A percentile compares a stretch with the other conserved stretches of the same genome.
Conservation (phyloP, 768 basidiomycete species). For the Psilocybe azurescens region DNA sequence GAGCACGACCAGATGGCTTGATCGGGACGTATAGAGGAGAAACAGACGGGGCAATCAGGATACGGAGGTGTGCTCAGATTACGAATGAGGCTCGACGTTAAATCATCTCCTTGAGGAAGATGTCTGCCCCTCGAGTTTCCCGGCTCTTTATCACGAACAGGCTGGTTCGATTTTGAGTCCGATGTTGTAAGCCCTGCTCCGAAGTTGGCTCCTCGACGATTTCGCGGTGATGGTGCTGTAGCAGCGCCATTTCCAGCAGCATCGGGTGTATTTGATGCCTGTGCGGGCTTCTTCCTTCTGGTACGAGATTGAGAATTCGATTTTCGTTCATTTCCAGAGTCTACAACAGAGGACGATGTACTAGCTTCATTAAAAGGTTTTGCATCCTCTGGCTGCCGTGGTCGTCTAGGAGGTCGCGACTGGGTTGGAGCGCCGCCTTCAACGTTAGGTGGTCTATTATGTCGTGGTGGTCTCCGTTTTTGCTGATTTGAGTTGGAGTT, state of each 20-base stretch:
- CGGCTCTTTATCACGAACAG: neutral
- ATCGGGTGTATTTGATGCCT: neutral
- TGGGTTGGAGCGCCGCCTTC: neutral
- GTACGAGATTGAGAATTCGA: constrained; percentile 9
- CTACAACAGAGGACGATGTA: constrained; percentile 15
- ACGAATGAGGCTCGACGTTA: constrained; percentile 75
- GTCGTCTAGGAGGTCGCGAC: constrained; percentile 14
- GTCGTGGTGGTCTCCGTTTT: constrained; percentile 11
- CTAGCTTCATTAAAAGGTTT: constrained; percentile 13
- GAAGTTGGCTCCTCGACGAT: constrained; percentile 30
- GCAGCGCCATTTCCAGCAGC: constrained; percentile 1
- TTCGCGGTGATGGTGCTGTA: constrained; percentile 1
- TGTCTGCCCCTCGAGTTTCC: constrained; percentile 6
- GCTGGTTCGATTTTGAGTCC: constrained; percentile 1
- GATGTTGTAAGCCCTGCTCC: constrained; percentile 27
- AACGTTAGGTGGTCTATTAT: constrained; percentile 6
- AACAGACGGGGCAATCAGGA: constrained; percentile 85
- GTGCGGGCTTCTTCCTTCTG: constrained; percentile 3
- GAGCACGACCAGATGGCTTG: constrained; percentile 91
- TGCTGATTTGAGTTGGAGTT: neutral
- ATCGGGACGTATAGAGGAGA: constrained; percentile 75
- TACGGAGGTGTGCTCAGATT: constrained; percentile 73
- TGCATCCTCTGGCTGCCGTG: neutral
- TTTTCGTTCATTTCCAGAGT: neutral
- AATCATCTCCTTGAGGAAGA: constrained; percentile 54